phyloP scores from a whole-genome alignment of 2,329 filamentous ascomycete genomes.

The Neonectria magnoliae region DNA sequence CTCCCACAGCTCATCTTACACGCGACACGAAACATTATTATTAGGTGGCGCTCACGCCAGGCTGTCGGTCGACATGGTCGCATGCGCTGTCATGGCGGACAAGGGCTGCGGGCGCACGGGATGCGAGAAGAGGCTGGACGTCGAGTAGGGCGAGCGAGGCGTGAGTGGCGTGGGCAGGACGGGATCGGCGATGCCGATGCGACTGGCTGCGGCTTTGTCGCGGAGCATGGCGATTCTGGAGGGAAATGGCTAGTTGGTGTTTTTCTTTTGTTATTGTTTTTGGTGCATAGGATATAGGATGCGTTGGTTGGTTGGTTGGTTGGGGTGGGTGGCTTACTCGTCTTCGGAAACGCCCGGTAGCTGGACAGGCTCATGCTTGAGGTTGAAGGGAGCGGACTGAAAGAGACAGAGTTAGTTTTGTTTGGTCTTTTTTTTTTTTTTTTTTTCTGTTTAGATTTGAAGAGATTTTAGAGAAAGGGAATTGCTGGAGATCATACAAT shows the following conservation, averaged over 20 bases:
- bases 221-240: slow-evolving; percentile 59
- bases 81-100: slow-evolving; percentile 32
- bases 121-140: slow-evolving; percentile 39
- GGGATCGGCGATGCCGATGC: slow-evolving; percentile 56
- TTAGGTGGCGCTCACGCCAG: slow-evolving; percentile 21
- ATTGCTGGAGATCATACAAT: slow-evolving; percentile 51
- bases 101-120: slow-evolving; percentile 36
- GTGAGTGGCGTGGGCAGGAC: slow-evolving; percentile 30
- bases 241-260: background rate
- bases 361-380: slow-evolving; percentile 62
- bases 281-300: background rate
- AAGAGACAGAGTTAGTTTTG: slow-evolving; percentile 34
- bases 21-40: background rate
- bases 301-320: too few relatives aligned
- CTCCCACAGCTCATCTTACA: background rate
- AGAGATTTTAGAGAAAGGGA: background rate
- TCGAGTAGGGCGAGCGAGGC: slow-evolving; percentile 38
- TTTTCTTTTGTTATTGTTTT: background rate
- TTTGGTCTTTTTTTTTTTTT: background rate
- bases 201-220: slow-evolving; percentile 62
- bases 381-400: slow-evolving; percentile 69
- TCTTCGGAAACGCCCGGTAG: slow-evolving; percentile 67
- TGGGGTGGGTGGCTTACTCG: slow-evolving; percentile 59
- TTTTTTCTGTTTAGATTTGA: background rate
- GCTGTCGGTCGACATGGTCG: slow-evolving; percentile 39